phyloP scores from a whole-genome alignment of 805 yeast genomes.

The Cephaloascus fragrans region DNA sequence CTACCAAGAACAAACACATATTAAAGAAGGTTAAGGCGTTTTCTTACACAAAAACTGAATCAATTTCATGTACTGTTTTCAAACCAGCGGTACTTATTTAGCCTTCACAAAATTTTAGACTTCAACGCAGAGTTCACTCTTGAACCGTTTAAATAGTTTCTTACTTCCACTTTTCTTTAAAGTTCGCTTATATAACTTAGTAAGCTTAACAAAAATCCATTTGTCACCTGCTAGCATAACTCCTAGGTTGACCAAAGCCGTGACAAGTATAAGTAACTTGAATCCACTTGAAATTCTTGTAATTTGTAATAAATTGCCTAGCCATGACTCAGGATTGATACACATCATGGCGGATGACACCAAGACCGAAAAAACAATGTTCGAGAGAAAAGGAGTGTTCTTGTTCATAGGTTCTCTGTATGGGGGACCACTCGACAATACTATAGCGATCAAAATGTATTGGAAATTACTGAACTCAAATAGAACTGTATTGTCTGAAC shows the following conservation, averaged over 20 bases:
- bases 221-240: constrained; percentile 36
- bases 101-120: no score
- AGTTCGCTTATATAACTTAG: constrained; percentile 25
- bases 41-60: no score
- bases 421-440: constrained; percentile 90
- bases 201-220: constrained; percentile 28
- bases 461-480: constrained; percentile 81
- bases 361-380: constrained; percentile 39
- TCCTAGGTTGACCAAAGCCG: constrained; percentile 40
- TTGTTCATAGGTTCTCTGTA: constrained; percentile 67
- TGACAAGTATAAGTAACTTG: constrained; percentile 37
- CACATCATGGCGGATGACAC: constrained; percentile 48
- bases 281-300: constrained; percentile 46
- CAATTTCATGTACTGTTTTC: no score
- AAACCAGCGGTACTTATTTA: no score
- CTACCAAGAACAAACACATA: no score
- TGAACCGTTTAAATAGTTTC: constrained; percentile 27
- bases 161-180: constrained; percentile 17
- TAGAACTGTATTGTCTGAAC: constrained; percentile 83
- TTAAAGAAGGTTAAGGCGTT: no score
- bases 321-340: constrained; percentile 36
- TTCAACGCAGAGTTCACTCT: constrained; percentile 9
- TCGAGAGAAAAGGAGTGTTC: constrained; percentile 63
- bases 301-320: constrained; percentile 69
- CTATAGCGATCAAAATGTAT: constrained; percentile 73